Percentiles rank a stretch among this genome's conserved stretches.
These are phyloP conservation scores for Amniculicola lignicola DNA, from an alignment of 495 filamentous ascomycete species.

Conservation along the genomic window DNA sequence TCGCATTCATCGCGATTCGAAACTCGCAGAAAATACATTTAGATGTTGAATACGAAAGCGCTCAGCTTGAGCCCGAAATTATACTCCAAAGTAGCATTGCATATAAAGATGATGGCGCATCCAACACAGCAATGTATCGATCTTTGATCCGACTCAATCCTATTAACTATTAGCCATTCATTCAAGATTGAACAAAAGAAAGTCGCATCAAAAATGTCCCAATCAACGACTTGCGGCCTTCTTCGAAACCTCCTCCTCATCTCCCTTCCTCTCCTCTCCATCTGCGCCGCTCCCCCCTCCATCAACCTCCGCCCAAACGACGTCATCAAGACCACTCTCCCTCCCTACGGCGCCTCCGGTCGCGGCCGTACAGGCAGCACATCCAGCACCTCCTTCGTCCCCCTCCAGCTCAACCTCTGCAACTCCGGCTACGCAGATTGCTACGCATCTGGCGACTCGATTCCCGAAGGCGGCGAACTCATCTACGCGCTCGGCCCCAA, in stretches of 20 bases:
- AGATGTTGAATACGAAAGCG: too few relatives aligned
- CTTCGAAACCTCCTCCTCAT: neutral
- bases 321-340: constrained; percentile 2
- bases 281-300: neutral
- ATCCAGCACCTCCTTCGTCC: constrained; percentile 1
- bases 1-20: too few relatives aligned
- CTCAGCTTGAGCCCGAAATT: too few relatives aligned
- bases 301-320: constrained; percentile 3
- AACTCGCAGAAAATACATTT: too few relatives aligned
- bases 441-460: constrained; percentile 5
- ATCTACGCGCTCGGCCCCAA: constrained; percentile 16
- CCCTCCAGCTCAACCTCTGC: constrained; percentile 16
- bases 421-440: constrained; percentile 13
- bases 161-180: too few relatives aligned
- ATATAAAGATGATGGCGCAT: too few relatives aligned
- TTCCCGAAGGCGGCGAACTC: constrained; percentile 15
- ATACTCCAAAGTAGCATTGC: too few relatives aligned
- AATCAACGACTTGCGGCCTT: too few relatives aligned
- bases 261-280: neutral
- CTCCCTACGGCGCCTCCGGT: neutral
- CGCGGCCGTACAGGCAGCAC: constrained; percentile 14
- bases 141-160: too few relatives aligned
- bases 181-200: too few relatives aligned
- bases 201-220: too few relatives aligned
- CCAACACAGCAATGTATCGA: too few relatives aligned